Base-by-base conservation (phyloP, 768 basidiomycete species). In the Exsudoporus frostii region DNA sequence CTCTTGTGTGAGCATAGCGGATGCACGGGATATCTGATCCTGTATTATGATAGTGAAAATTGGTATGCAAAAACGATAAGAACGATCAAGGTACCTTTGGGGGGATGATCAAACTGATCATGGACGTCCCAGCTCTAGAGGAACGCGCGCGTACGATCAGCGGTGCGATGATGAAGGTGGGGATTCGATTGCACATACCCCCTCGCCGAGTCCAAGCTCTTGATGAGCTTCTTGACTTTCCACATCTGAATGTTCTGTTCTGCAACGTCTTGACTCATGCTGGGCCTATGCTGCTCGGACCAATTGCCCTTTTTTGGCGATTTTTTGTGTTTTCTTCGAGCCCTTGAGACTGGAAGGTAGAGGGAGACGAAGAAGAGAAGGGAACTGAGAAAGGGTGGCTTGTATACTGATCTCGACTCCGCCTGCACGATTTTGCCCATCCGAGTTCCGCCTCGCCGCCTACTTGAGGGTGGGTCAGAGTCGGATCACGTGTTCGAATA, bases 141-240 rank as follows among this genome's bases (percentile, higher is more conserved):
- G 56, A 39, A 47, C 38, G 13, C 4, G 51, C 51, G 50, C 45
- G 36, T 20, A 63, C 55, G 62, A 69, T 73, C 62, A 65, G 61
- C 22, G 15, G 11, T 50, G 30, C 9, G 29, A 40, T n/a, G 30
- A 46, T 9, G 24, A 27, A 50, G 22, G 24, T 13, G 25, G 39
- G 15, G 38, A 19, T 32, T 24, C 48, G 38, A 45, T 24, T 30
- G 32, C 4, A 57, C 65, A 42, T 51, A 72, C 73, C 73, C 74
- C 50, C 62, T 84, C 54, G 97, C 94, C 45, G 86, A 78, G 70
- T 98, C 92, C 74, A 98, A 85, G 74, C 91, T 94, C 82, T 93
- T 94, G 78, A 99, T 93, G 76, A 98, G 90, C 78, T 97, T 98
- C 79, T 95, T 94, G 75, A 96, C 88, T 77, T 97, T 94, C 95